Percentiles rank a stretch among this genome's conserved stretches.
Conservation (phyloP, 2,329 filamentous ascomycete genomes). For the Emericellopsis cladophorae region DNA sequence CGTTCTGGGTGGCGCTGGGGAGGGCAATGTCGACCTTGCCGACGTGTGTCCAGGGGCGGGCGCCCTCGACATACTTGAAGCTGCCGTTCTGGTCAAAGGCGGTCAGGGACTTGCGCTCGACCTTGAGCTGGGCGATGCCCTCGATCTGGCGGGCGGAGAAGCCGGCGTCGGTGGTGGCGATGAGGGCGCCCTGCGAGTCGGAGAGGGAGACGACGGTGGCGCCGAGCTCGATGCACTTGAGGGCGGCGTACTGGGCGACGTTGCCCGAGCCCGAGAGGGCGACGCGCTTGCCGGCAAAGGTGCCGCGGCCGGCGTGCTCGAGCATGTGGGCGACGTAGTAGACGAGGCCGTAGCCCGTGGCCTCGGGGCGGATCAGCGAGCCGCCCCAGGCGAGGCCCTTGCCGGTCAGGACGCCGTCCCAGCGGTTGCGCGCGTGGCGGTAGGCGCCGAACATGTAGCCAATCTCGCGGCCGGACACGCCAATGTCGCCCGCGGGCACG, state of each 20-base stretch:
- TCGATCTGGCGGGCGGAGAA: conserved; percentile 73
- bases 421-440: conserved; percentile 75
- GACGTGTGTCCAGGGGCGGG: conserved; percentile 83
- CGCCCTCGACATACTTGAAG: conserved; percentile 71
- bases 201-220: conserved; percentile 86
- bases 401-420: conserved; percentile 92
- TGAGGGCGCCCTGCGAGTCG: conserved; percentile 76
- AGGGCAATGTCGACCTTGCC: conserved; percentile 84
- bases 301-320: conserved; percentile 73
- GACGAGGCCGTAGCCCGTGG: conserved; percentile 90
- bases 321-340: conserved; percentile 98
- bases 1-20: conserved; percentile 93
- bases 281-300: conserved; percentile 82
- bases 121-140: conserved; percentile 74
- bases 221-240: conserved; percentile 93
- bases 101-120: conserved; percentile 71
- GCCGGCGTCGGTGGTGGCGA: conserved; percentile 52
- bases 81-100: conserved; percentile 40
- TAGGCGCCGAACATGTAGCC: conserved; percentile 93
- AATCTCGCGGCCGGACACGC: conserved; percentile 83
- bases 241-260: conserved; percentile 92
- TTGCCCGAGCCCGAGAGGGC: conserved; percentile 96
- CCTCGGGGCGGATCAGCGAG: conserved; percentile 87
- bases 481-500: conserved; percentile 94
- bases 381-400: conserved; percentile 93